phyloP scores from a whole-genome alignment of 176 grass and related monocot genomes.

The Cymbopogon citratus region DNA sequence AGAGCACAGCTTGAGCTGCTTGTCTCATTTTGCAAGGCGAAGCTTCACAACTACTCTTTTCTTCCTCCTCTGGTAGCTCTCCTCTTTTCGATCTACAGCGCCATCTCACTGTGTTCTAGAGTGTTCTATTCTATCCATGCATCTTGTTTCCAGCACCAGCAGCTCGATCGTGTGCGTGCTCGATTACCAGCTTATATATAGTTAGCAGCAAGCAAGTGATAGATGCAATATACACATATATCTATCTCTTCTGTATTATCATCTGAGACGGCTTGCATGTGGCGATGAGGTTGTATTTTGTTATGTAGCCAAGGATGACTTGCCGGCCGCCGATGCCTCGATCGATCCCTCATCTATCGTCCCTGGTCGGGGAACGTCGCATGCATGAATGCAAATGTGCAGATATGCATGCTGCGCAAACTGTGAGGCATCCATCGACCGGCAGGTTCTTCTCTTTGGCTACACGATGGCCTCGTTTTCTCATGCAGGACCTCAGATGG shows the following conservation, averaged over 20 bases:
- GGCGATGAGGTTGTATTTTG: slow-evolving; percentile 47
- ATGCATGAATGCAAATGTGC: background rate
- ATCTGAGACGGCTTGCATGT: slow-evolving; percentile 58
- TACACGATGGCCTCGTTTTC: slow-evolving; percentile 72
- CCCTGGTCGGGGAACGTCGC: background rate
- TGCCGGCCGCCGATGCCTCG: slow-evolving; percentile 57
- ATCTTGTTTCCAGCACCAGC: background rate
- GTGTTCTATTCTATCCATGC: background rate
- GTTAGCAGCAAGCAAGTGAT: background rate
- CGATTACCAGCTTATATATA: background rate
- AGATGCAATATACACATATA: background rate
- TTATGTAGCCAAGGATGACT: slow-evolving; percentile 97
- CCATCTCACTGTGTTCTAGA: background rate
- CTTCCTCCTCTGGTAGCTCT: too few species aligned
- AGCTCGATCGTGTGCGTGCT: background rate
- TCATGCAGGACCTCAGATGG: slow-evolving; percentile 75
- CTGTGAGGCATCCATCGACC: background rate
- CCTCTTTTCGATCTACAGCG: background rate
- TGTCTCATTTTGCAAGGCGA: too few species aligned
- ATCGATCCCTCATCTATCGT: too few species aligned
- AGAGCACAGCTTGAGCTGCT: too few species aligned
- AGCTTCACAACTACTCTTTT: too few species aligned
- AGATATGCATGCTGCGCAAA: background rate
- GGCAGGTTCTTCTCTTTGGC: slow-evolving; percentile 68
- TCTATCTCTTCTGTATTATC: background rate